Evolutionary conservation across 441 rosid genomes (phyloP), one percentile per base, ranked within the genome.

Genomic region (Cnidoscolus chayamansa): DNA sequence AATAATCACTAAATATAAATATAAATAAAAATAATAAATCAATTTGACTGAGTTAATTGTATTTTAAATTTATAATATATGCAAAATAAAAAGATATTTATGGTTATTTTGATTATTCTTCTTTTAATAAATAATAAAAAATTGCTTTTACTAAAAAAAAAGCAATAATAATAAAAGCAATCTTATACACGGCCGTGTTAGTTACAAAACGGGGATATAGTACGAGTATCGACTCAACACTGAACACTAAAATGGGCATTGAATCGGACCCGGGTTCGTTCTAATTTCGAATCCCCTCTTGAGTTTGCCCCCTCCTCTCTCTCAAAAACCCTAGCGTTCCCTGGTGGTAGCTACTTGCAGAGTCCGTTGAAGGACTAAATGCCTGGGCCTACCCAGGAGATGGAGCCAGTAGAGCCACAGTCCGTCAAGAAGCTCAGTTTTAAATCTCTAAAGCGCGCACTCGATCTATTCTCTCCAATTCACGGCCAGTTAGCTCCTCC

Each of bases 361-460:
- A 25, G 30, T 19, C 35, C 25, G 5, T 45, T 15, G 61, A 20
- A 20, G 66, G 51, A 20, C 72, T 59, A 65, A 72, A 91, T 89
- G 92, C 82, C 86, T 35, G 90, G 79, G 8, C 82, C 88, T 30
- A 60, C 86, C 37, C 43, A 80, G 77, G 96, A 89, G 83, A 81
- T 90, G 85, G 98, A 93, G 80, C 89, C 92, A 16, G 90, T 93
- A 37, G 99, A 93, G 80, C 94, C 94, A 25, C 97, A 90, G 80
- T 95, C 99, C 1, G 76, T 91, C 69, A 95, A 95, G 86, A 95
- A 93, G 85, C 91, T 95, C 12, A 87, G 96, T 73, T 77, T 90
- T 65, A 95, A 90, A 82, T 91, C 98, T 37, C 81, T 90, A 2
- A 93, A 93, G 82, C 97, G 99, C 56, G 83, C 90, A 0, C 90